phyloP scores from a whole-genome alignment of 169 alveolate genomes.

The Plasmodium berghei region DNA sequence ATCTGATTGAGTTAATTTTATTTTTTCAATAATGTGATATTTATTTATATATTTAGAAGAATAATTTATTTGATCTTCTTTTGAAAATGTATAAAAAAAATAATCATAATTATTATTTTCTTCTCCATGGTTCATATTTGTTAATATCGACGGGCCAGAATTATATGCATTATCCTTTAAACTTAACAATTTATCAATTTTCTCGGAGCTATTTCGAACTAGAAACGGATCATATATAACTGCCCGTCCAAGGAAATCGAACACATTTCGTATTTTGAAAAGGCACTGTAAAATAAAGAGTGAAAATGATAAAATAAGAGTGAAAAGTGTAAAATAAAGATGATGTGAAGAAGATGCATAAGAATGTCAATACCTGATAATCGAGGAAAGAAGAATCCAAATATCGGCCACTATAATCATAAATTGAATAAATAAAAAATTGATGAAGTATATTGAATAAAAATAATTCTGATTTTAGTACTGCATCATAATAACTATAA shows the following conservation, averaged over 20 bases:
- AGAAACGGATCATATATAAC: constrained; percentile 50
- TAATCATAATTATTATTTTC: constrained; percentile 58
- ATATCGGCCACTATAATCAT: constrained; percentile 53
- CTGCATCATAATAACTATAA: constrained; percentile 35
- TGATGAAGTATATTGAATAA: constrained; percentile 17
- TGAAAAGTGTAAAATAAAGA: not conserved
- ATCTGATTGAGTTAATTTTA: not conserved
- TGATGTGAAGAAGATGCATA: not conserved
- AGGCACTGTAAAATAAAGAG: constrained; percentile 35
- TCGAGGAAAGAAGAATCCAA: constrained; percentile 38
- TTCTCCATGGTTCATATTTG: constrained; percentile 36
- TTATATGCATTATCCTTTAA: constrained; percentile 1
- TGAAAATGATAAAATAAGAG: not conserved
- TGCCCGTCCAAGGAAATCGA: constrained; percentile 56
- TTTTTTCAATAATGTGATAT: constrained; percentile 27
- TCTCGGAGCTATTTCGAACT: constrained; percentile 36
- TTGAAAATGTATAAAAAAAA: constrained; percentile 21
- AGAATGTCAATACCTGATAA: constrained; percentile 14
- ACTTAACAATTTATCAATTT: constrained; percentile 6
- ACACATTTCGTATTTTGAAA: constrained; percentile 37
- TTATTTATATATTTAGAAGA: constrained; percentile 29
- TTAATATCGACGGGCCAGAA: not conserved
- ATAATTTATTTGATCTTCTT: not conserved
- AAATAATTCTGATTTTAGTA: constrained; percentile 23
- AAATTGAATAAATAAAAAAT: constrained; percentile 43